Evolutionary conservation across 345 rosid species (phyloP).

Genomic region (Linum trigynum): DNA sequence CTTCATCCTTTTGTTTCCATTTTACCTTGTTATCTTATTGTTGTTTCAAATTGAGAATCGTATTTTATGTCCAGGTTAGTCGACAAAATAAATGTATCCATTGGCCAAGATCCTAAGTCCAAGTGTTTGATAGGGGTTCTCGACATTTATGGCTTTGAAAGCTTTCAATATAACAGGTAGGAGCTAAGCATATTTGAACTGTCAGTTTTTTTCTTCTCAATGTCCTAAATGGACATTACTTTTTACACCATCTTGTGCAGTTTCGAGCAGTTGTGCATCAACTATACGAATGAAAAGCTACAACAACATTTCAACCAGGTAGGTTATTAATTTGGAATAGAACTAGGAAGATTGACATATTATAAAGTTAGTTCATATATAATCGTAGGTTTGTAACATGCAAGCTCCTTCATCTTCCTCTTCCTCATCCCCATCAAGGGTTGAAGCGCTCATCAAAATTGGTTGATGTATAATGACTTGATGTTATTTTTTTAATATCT

Average conservation of each 20-base stretch:
- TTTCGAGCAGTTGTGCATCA: constrained; percentile 91
- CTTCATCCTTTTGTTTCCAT: neutral
- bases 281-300: constrained; percentile 83
- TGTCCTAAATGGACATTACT: constrained; percentile 2
- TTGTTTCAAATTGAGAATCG: too few relatives aligned
- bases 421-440: too few relatives aligned
- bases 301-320: constrained; percentile 99
- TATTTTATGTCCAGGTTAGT: constrained; percentile 39
- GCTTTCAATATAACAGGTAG: constrained; percentile 80
- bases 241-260: constrained; percentile 28
- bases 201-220: neutral
- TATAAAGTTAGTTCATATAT: constrained; percentile 13
- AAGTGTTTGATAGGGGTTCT: constrained; percentile 63
- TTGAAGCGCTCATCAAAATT: too few relatives aligned
- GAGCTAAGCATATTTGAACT: constrained; percentile 7
- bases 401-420: too few relatives aligned
- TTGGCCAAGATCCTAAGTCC: constrained; percentile 65
- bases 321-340: constrained; percentile 33
- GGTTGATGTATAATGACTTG: constrained; percentile 3
- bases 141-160: constrained; percentile 80
- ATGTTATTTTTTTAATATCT: constrained; percentile 10
- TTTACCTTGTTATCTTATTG: neutral
- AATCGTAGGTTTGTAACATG: too few relatives aligned
- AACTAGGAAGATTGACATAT: constrained; percentile 12
- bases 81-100: constrained; percentile 60